Evolutionary conservation across 2,329 filamentous ascomycete genomes (phyloP).

Genomic region (Tricladium varicosporioides): DNA sequence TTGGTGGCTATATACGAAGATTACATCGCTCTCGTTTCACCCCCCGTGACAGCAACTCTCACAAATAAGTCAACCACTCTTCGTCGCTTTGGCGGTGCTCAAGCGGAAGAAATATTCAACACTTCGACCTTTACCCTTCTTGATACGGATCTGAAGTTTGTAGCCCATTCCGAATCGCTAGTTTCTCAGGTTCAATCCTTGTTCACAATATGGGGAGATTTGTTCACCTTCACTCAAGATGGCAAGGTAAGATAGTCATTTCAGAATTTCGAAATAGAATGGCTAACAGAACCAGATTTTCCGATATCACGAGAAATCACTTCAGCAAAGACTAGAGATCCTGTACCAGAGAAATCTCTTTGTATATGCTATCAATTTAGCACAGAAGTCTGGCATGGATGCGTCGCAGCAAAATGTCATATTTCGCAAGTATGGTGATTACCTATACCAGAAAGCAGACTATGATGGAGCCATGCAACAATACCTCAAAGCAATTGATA

Average conservation of each 20-base stretch:
- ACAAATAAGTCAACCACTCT: constrained; percentile 53
- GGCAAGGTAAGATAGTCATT: constrained; percentile 67
- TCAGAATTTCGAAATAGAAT: constrained; percentile 5
- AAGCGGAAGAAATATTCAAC: constrained; percentile 77
- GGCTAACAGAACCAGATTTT: constrained; percentile 61
- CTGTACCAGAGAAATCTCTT: constrained; percentile 93
- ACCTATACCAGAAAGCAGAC: constrained; percentile 90
- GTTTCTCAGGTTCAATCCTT: constrained; percentile 76
- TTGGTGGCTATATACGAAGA: constrained; percentile 76
- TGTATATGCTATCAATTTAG: constrained; percentile 85
- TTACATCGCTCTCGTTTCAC: constrained; percentile 84
- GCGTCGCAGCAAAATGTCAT: constrained; percentile 83
- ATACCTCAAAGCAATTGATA: constrained; percentile 93
- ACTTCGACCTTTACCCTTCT: constrained; percentile 86
- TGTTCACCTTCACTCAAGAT: constrained; percentile 87
- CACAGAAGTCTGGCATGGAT: constrained; percentile 83
- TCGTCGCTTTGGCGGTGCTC: constrained; percentile 69
- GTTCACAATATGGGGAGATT: constrained; percentile 85
- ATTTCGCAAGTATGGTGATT: constrained; percentile 89
- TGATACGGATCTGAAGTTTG: constrained; percentile 86
- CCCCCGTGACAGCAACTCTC: constrained; percentile 55
- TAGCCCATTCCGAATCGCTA: constrained; percentile 85
- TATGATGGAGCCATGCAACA: constrained; percentile 99
- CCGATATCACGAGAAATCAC: constrained; percentile 84
- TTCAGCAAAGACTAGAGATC: constrained; percentile 89